Evolutionary conservation across 2,329 filamentous ascomycete species (phyloP), one percentile per base, ranked within the genome.

Genomic region (Penicillium sp.): DNA sequence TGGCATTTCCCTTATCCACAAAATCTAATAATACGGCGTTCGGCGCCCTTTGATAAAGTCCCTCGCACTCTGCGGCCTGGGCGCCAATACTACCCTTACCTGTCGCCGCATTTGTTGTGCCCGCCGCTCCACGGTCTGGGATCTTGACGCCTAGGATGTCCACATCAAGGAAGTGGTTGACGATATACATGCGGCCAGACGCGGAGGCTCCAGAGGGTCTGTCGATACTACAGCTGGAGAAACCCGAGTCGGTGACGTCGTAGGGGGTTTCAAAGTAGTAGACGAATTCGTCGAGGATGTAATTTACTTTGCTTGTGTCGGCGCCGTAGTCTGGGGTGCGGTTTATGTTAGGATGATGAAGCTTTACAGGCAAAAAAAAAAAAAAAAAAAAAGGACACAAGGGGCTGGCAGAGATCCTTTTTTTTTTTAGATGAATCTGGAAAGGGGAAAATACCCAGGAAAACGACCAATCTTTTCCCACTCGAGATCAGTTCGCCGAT

Each of bases 191-290:
- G 4, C 78, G 73, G 13, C 76, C 78, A 4, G 73, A 68, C 6
- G 75, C 64, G 14, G 70, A 74, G 26, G 72, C 73, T n/a, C 73
- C 74, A 5, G 73, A 49, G 2, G 80, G 80, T 3, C 80, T 76
- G 64, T 82, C 75, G 55, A 82, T 76, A 11, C 70, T 77, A 69
- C 80, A 82, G 60, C 76, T 68, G 0, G 71, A 62, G 65, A 82
- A 81, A 7, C 71, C 65, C 2, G 76, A 54, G 61, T 81, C 73
- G 1, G 73, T 80, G 3, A 75, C 72, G 56, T 75, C 78, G 64
- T 76, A 82, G 26, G 75, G 74, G 6, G 80, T 82, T 64, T 82
- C 80, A 64, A 81, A 82, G 67, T 75, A 80, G 64, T 82, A 81
- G 5, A 71, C 66, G 55, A 79, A 80, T 61, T 80, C 74, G 55